A percentile compares a stretch with the other conserved stretches of the same genome.
These are phyloP conservation scores for Tuber calosporum DNA, from an alignment of 495 filamentous ascomycete genomes.

Conservation along the genomic window DNA sequence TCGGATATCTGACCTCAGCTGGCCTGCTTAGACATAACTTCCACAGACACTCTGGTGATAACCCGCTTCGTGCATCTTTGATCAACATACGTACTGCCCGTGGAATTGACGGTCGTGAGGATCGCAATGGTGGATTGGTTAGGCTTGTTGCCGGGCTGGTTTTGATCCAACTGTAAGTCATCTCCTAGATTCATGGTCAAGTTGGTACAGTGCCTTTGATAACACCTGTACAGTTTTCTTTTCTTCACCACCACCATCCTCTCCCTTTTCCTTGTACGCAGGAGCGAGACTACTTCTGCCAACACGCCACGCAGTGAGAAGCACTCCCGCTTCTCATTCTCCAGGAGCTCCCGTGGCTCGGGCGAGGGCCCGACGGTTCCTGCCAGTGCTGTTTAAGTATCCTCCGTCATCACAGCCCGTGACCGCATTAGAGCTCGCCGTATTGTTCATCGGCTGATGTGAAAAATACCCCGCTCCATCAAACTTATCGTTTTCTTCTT, in stretches of 20 bases:
- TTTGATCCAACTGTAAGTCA: constrained; percentile 20
- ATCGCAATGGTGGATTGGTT: constrained; percentile 19
- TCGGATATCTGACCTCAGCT: constrained; percentile 31
- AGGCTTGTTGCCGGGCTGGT: constrained; percentile 12
- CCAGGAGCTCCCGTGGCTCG: constrained; percentile 1
- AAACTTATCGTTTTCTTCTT: background rate
- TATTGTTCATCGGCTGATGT: background rate
- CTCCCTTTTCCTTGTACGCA: constrained; percentile 15
- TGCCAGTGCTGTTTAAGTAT: background rate
- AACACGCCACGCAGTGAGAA: background rate
- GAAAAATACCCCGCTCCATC: background rate
- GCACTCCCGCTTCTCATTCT: constrained; percentile 12
- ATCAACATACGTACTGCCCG: constrained; percentile 9
- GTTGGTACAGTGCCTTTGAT: background rate
- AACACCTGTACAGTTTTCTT: constrained; percentile 11
- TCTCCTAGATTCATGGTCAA: background rate
- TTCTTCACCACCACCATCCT: constrained; percentile 26
- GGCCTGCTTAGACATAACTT: constrained; percentile 30
- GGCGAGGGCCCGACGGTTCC: constrained; percentile 7
- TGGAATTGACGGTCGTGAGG: constrained; percentile 1
- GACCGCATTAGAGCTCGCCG: background rate
- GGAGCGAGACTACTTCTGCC: background rate
- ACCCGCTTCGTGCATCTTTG: constrained; percentile 18
- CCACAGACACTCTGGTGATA: constrained; percentile 7
- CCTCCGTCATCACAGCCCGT: background rate